Evolutionary conservation across 768 basidiomycete genomes (phyloP).

Genomic region (Kwoniella dendrophila): DNA sequence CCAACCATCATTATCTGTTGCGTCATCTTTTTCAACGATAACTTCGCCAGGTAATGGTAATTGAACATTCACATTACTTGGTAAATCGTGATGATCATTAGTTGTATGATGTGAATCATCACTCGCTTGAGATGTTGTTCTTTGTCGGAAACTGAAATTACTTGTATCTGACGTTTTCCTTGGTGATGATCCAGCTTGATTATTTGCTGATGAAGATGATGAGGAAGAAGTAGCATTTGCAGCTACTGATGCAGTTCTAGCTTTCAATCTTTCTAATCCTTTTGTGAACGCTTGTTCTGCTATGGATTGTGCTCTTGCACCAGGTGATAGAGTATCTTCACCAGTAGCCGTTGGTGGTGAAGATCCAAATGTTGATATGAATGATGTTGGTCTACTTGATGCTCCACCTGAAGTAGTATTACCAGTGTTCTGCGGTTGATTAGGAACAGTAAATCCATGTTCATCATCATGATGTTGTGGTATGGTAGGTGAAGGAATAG

Average conservation of each 20-base stretch:
- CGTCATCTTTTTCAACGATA: constrained; percentile 43
- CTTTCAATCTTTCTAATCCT: constrained; percentile 55
- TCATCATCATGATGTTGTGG: constrained; percentile 62
- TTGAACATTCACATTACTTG: constrained; percentile 4
- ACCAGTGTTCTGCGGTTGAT: neutral
- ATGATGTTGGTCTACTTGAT: constrained; percentile 19
- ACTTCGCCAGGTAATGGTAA: constrained; percentile 26
- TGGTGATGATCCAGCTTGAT: constrained; percentile 8
- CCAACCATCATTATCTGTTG: constrained; percentile 87
- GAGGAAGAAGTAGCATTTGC: neutral
- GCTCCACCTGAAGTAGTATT: neutral
- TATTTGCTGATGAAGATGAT: neutral
- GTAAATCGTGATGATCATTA: neutral
- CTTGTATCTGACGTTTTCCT: constrained; percentile 27
- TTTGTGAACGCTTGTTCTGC: constrained; percentile 57
- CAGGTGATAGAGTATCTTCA: constrained; percentile 17
- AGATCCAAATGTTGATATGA: constrained; percentile 21
- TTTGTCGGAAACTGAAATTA: constrained; percentile 9
- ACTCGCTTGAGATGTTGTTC: constrained; percentile 42
- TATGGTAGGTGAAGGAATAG: constrained; percentile 44
- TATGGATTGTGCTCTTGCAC: constrained; percentile 39
- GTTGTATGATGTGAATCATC: constrained; percentile 29
- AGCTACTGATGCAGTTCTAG: constrained; percentile 37
- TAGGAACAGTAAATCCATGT: constrained; percentile 4
- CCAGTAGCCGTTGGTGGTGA: constrained; percentile 21